These are phyloP conservation scores for Incumbomyces lentus DNA, from an alignment of 2,329 filamentous ascomycete genomes.

Conservation along the genomic window DNA sequence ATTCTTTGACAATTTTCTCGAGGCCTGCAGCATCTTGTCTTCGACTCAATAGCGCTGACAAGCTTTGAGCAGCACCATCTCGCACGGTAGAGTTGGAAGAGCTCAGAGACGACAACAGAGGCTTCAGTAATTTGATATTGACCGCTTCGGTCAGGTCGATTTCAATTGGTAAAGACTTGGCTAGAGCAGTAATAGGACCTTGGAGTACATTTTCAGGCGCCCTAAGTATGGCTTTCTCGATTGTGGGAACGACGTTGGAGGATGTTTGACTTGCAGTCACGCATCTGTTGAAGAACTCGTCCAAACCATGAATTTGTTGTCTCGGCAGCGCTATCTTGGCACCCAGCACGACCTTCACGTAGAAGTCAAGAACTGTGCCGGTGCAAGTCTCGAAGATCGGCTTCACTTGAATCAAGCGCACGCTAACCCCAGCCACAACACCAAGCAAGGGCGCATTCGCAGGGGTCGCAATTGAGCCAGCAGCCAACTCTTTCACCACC, in stretches of 20 bases:
- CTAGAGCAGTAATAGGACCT: conserved; percentile 63
- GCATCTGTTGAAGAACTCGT: conserved; percentile 71
- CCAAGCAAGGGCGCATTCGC: conserved; percentile 72
- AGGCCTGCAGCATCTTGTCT: conserved; percentile 47
- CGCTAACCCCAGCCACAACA: conserved; percentile 75
- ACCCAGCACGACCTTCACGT: conserved; percentile 71
- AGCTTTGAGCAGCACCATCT: conserved; percentile 63
- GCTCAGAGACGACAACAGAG: conserved; percentile 79
- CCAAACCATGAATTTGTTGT: conserved; percentile 62
- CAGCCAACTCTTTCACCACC: conserved; percentile 56
- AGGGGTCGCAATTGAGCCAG: conserved; percentile 54
- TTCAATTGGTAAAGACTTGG: conserved; percentile 55
- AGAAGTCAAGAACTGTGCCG: conserved; percentile 68
- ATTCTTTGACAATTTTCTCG: conserved; percentile 63
- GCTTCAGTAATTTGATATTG: conserved; percentile 65
- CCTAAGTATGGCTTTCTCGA: conserved; percentile 82
- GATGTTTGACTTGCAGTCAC: conserved; percentile 63
- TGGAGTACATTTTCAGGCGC: conserved; percentile 82
- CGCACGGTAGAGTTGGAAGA: conserved; percentile 75
- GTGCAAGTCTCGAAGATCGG: conserved; percentile 56
- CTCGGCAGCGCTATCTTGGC: conserved; percentile 61
- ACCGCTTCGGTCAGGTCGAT: conserved; percentile 72
- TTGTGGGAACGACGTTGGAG: conserved; percentile 63
- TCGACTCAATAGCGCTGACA: conserved; percentile 56
- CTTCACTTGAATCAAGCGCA: conserved; percentile 56